These are phyloP conservation scores for Clarkia xantiana DNA, from an alignment of 345 rosid genomes.

Conservation along the genomic window DNA sequence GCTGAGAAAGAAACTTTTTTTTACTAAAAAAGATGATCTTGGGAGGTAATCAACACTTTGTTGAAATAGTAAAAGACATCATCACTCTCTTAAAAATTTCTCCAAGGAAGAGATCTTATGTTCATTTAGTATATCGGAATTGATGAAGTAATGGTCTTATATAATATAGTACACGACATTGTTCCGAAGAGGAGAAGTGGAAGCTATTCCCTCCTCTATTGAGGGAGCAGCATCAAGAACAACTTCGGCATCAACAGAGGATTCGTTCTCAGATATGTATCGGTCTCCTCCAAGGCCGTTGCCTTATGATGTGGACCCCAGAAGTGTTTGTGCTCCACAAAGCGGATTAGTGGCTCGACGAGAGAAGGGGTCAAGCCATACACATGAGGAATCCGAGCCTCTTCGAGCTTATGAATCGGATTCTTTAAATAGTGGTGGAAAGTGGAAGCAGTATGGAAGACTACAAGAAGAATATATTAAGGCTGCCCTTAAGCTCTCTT, in stretches of 20 bases:
- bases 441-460: slow-evolving; percentile 59
- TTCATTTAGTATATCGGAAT: background rate
- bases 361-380: slow-evolving; percentile 82
- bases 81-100: too few species aligned
- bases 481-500: slow-evolving; percentile 36
- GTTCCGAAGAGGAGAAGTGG: slow-evolving; percentile 67
- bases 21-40: too few species aligned
- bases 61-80: too few species aligned
- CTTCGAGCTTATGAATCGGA: slow-evolving; percentile 61
- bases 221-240: slow-evolving; percentile 58
- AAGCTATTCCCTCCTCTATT: slow-evolving; percentile 58
- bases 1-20: too few species aligned
- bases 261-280: slow-evolving; percentile 72
- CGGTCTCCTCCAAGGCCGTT: slow-evolving; percentile 90
- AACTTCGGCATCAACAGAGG: slow-evolving; percentile 52
- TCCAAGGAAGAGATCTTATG: too few species aligned
- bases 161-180: slow-evolving; percentile 43
- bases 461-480: slow-evolving; percentile 40
- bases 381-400: slow-evolving; percentile 69
- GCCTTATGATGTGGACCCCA: slow-evolving; percentile 80
- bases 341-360: slow-evolving; percentile 39
- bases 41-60: too few species aligned
- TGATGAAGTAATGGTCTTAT: background rate
- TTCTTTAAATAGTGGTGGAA: slow-evolving; percentile 34
- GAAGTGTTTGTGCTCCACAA: slow-evolving; percentile 23